phyloP scores from a whole-genome alignment of 371 early-diverging fungal genomes.

The Mortierella sp. region DNA sequence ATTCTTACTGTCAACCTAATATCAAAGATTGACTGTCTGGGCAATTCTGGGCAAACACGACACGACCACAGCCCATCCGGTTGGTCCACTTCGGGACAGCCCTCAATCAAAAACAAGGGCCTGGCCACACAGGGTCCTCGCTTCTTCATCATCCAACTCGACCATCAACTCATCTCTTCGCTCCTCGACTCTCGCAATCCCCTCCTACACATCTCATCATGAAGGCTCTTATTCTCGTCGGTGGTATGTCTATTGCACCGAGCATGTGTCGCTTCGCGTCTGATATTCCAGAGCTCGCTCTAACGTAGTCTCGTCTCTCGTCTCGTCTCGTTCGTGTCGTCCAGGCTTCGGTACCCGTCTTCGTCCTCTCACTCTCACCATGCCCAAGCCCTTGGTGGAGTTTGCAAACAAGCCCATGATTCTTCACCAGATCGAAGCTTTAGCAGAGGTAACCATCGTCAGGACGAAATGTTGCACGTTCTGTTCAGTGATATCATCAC shows the following conservation, averaged over 20 bases:
- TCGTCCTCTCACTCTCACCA: slow-evolving; percentile 96
- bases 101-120: too few relatives aligned
- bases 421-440: slow-evolving; percentile 98
- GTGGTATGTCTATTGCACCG: slow-evolving; percentile 73
- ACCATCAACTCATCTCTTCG: slow-evolving; percentile 2
- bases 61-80: too few relatives aligned
- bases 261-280: too few relatives aligned
- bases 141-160: neutral
- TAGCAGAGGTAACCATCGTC: slow-evolving; percentile 80
- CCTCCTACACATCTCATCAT: slow-evolving; percentile 57
- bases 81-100: too few relatives aligned
- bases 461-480: neutral
- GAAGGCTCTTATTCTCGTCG: slow-evolving; percentile 99
- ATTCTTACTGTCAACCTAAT: too few relatives aligned
- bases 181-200: neutral
- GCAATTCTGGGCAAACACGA: too few relatives aligned
- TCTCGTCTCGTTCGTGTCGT: neutral
- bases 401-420: slow-evolving; percentile 99
- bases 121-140: neutral
- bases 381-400: slow-evolving; percentile 99
- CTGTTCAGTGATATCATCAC: slow-evolving; percentile 2
- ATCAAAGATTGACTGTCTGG: too few relatives aligned
- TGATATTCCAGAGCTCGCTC: neutral
- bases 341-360: slow-evolving; percentile 98
- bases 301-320: neutral